Evolutionary conservation across 331 rosid species (phyloP).

Genomic region (Pyrus hybrid): DNA sequence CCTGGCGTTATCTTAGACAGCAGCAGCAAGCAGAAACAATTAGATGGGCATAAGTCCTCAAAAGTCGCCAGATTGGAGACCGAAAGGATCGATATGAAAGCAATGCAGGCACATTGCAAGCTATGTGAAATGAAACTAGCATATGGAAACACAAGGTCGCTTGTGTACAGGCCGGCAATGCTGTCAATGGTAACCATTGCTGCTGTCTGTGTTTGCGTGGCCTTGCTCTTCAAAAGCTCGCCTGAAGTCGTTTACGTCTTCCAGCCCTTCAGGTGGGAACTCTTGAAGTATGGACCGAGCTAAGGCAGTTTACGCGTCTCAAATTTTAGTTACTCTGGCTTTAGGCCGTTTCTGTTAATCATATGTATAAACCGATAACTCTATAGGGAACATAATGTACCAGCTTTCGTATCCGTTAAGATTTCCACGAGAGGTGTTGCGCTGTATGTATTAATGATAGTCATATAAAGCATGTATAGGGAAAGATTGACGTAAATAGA

Average conservation of each 20-base stretch:
- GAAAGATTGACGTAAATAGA: not conserved
- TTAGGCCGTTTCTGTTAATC: not conserved
- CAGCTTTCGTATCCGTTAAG: not conserved
- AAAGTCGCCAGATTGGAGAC: slow-evolving; percentile 51
- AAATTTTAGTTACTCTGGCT: not conserved
- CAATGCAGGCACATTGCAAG: slow-evolving; percentile 29
- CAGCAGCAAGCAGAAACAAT: slow-evolving; percentile 36
- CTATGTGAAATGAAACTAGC: slow-evolving; percentile 43
- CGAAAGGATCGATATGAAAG: slow-evolving; percentile 24
- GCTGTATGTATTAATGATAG: not conserved
- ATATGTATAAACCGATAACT: not conserved
- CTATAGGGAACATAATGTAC: not conserved
- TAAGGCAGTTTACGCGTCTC: slow-evolving; percentile 10
- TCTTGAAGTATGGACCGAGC: slow-evolving; percentile 62
- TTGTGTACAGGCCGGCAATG: slow-evolving; percentile 81
- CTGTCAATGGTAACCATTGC: slow-evolving; percentile 91
- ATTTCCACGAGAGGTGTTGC: not conserved
- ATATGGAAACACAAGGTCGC: slow-evolving; percentile 36
- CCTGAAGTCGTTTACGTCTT: slow-evolving; percentile 67
- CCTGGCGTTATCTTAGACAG: slow-evolving; percentile 37
- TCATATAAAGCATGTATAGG: not conserved
- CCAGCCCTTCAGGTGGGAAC: slow-evolving; percentile 92
- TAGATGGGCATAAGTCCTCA: slow-evolving; percentile 21
- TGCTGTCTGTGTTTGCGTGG: slow-evolving; percentile 95
- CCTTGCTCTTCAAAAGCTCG: slow-evolving; percentile 87